Evolutionary conservation across 768 basidiomycete species (phyloP).

Genomic region (Rickenella mellea): DNA sequence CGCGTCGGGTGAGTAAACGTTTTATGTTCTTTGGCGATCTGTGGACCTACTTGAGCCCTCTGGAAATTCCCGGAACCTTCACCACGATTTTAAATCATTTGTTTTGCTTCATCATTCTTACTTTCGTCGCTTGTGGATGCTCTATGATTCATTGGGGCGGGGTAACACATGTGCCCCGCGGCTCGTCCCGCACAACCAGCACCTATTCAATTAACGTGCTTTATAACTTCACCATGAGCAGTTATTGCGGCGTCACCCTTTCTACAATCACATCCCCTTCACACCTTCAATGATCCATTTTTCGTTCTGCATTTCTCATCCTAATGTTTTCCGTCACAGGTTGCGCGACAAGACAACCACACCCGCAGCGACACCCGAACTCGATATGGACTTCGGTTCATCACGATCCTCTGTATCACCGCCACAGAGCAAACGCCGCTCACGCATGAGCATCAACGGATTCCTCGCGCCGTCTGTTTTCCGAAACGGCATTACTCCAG

Average conservation of each 20-base stretch:
- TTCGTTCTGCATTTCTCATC: no score
- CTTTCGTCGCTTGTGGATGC: not conserved
- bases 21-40: not conserved
- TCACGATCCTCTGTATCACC: not conserved
- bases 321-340: no score
- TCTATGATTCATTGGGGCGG: no score
- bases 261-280: no score
- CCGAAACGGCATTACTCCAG: slow-evolving; percentile 28
- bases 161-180: no score
- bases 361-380: not conserved
- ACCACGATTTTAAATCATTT: slow-evolving; percentile 4
- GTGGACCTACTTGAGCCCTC: not conserved
- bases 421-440: slow-evolving; percentile 36
- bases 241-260: no score
- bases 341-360: not conserved
- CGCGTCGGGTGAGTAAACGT: slow-evolving; percentile 62
- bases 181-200: no score
- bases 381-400: not conserved
- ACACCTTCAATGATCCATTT: no score
- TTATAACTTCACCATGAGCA: no score
- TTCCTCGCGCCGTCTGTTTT: slow-evolving; percentile 43
- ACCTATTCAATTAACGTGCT: no score
- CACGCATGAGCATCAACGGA: slow-evolving; percentile 62
- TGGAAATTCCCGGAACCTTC: not conserved
- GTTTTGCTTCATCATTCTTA: slow-evolving; percentile 13